A percentile compares a stretch with the other conserved stretches of the same genome.
These are phyloP conservation scores for Metschnikowia aberdeeniae DNA, from an alignment of 805 yeast genomes.

Conservation along the genomic window DNA sequence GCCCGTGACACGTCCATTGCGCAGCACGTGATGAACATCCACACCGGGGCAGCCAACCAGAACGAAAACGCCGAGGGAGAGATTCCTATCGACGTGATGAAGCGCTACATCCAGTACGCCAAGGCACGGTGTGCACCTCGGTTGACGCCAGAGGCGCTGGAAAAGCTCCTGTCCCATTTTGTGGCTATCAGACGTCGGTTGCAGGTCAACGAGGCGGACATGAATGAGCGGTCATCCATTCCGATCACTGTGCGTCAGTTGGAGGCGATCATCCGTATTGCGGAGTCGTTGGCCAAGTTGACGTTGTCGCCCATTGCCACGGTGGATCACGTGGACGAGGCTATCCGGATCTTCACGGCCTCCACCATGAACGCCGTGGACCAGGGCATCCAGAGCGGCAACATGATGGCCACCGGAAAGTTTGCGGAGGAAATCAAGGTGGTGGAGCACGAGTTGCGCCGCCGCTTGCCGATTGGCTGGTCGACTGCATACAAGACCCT, in stretches of 20 bases:
- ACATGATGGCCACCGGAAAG: conserved; percentile 48
- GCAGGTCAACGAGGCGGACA: conserved; percentile 72
- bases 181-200: conserved; percentile 84
- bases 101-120: conserved; percentile 87
- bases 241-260: conserved; percentile 97
- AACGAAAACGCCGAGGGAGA: conserved; percentile 64
- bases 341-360: conserved; percentile 88
- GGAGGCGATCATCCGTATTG: conserved; percentile 93
- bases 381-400: conserved; percentile 50
- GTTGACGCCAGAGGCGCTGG: conserved; percentile 82
- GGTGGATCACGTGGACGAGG: conserved; percentile 91
- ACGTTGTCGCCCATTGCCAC: conserved; percentile 78
- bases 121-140: conserved; percentile 91
- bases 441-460: conserved; percentile 80
- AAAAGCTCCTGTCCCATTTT: conserved; percentile 84
- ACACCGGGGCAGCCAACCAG: conserved; percentile 58
- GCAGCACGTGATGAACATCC: conserved; percentile 90
- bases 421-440: conserved; percentile 66
- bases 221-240: conserved; percentile 87
- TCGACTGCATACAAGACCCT: conserved; percentile 84
- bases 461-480: conserved; percentile 95
- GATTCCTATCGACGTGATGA: conserved; percentile 86
- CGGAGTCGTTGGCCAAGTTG: conserved; percentile 89
- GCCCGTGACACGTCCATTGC: conserved; percentile 86
- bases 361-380: conserved; percentile 96